Evolutionary conservation across 768 basidiomycete species (phyloP), one percentile per base, ranked within the genome.

Genomic region (Termitomyces sp.): DNA sequence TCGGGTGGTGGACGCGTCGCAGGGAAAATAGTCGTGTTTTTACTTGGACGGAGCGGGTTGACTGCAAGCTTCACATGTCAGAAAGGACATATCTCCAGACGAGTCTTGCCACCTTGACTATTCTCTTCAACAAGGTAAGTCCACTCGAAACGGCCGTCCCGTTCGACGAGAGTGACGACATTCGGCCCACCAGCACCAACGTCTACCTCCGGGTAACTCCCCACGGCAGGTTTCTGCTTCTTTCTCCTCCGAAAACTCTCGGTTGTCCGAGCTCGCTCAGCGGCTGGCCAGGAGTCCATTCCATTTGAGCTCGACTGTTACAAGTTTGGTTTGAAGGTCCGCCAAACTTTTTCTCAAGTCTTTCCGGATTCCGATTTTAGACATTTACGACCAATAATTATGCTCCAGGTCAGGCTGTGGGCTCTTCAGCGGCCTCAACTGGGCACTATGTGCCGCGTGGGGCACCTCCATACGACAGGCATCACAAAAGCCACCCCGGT

Each of bases 281-380:
- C 77, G 67, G 77, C 72, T 41, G 87, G 88, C 88, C 88, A 90
- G 71, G 76, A 78, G 71, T 86, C 85, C 88, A 91, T 90, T 84
- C 85, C 86, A 89, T 85, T 60, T 61, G 63, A 47, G 39, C 44
- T 42, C 11, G 46, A 39, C 41, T 2, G 6, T 6, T n/a, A 8
- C 24, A 20, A 6, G 6, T 15, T 67, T 71, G 49, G 6, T 15
- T 67, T 71, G 49, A 62, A 69, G 68, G 65, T 69, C 68, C 67
- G 70, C 65, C 65, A 58, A 59, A 54, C 52, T 57, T 63, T 46
- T 51, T 48, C 27, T 15, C 45, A 3, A 42, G 46, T 31, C 44
- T 39, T 9, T 27, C 52, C 39, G 46, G 30, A 22, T 51, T 30
- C 46, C 48, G 48, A 49, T 13, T 30, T 30, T 16, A 51, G 41